Percentiles rank a stretch among this genome's conserved stretches.
Evolutionary conservation across 2,329 filamentous ascomycete genomes (phyloP).

Genomic region (Cryphonectria radicalis): DNA sequence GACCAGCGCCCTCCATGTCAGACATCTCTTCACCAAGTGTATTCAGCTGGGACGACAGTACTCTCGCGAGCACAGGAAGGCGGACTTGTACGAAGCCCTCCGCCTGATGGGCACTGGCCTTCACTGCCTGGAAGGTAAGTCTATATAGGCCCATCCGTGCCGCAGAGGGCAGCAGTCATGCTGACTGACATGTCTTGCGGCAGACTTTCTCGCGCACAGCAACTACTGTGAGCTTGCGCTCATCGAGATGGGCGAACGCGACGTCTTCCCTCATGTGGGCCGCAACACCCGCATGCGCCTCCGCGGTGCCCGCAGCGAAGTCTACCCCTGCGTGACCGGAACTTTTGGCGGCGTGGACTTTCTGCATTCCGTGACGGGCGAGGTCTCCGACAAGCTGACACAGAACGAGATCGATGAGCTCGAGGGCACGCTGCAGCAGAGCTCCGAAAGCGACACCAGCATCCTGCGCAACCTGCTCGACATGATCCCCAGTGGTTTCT

Average conservation of each 20-base stretch:
- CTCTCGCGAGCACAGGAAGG: conserved; percentile 65
- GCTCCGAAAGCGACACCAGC: conserved; percentile 68
- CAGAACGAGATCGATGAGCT: conserved; percentile 91
- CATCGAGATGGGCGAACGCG: conserved; percentile 80
- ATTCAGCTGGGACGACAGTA: conserved; percentile 83
- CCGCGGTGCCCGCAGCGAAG: conserved; percentile 64
- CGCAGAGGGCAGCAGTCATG: conserved; percentile 9
- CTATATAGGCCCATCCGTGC: not conserved
- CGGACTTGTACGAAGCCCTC: conserved; percentile 86
- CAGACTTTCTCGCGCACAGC: conserved; percentile 89
- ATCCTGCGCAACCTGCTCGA: conserved; percentile 78
- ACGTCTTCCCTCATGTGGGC: conserved; percentile 88
- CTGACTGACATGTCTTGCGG: conserved; percentile 7
- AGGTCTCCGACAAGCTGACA: conserved; percentile 85
- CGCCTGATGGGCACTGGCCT: conserved; percentile 84
- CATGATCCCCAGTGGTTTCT: conserved; percentile 80
- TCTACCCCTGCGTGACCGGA: conserved; percentile 86
- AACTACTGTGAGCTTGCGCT: conserved; percentile 90
- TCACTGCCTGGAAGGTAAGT: conserved; percentile 79
- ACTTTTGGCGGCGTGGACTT: conserved; percentile 97
- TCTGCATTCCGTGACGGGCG: conserved; percentile 80
- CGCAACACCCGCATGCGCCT: conserved; percentile 72
- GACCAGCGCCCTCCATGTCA: conserved; percentile 79
- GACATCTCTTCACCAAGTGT: conserved; percentile 71
- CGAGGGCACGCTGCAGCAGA: conserved; percentile 76